Evolutionary conservation across 768 basidiomycete genomes (phyloP).

Genomic region (Lentinus brumalis): DNA sequence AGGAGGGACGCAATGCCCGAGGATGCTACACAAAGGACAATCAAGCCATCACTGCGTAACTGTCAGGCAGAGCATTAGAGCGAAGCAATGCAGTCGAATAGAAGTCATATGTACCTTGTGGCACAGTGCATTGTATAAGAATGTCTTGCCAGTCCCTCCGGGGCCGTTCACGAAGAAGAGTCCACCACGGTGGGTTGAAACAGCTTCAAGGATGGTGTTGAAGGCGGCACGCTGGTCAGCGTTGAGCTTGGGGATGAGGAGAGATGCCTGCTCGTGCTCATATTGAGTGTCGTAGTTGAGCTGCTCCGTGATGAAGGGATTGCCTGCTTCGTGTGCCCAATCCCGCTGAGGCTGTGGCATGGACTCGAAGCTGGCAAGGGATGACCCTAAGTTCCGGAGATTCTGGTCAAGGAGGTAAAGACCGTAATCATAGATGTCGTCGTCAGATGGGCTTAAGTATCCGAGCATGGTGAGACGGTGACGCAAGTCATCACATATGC

Average conservation of each 20-base stretch:
- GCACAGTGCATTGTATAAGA: slow-evolving; percentile 28
- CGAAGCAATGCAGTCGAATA: slow-evolving; percentile 31
- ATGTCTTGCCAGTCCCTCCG: not conserved
- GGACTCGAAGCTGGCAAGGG: slow-evolving; percentile 26
- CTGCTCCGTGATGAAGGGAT: slow-evolving; percentile 39
- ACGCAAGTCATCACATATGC: slow-evolving; percentile 44
- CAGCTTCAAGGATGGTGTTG: not conserved
- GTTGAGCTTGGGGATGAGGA: not conserved
- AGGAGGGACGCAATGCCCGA: slow-evolving; percentile 50
- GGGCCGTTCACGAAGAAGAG: not conserved
- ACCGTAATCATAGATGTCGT: slow-evolving; percentile 43
- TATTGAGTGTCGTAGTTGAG: slow-evolving; percentile 27
- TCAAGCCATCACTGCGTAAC: slow-evolving; percentile 29
- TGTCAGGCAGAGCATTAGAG: slow-evolving; percentile 30
- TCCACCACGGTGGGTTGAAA: not conserved
- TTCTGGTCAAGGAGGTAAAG: slow-evolving; percentile 40
- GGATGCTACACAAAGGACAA: slow-evolving; percentile 5
- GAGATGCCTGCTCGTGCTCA: not conserved
- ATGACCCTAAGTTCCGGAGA: slow-evolving; percentile 27
- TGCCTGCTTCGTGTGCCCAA: slow-evolving; percentile 34
- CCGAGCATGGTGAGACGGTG: slow-evolving; percentile 24
- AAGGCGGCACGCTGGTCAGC: not conserved
- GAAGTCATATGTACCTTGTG: not conserved
- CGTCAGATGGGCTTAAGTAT: slow-evolving; percentile 26
- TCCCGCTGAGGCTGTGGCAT: slow-evolving; percentile 36